A percentile compares a stretch with the other conserved stretches of the same genome.
These are phyloP conservation scores for Chytriomyces confervae DNA, from an alignment of 192 early-diverging fungal species.

Conservation along the genomic window DNA sequence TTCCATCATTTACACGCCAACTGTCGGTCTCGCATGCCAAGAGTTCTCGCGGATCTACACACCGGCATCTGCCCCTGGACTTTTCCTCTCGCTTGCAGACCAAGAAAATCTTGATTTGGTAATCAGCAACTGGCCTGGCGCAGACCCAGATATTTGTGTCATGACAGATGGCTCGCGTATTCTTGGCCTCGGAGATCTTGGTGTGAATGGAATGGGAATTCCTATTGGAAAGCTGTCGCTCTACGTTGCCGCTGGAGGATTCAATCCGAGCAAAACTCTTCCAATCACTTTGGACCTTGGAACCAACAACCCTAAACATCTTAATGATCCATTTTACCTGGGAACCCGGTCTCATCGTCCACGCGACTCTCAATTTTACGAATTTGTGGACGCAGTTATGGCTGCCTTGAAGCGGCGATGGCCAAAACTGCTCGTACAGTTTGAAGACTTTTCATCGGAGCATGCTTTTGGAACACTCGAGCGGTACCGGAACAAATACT, in stretches of 20 bases:
- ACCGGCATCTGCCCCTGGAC: conserved; percentile 69
- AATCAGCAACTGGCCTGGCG: conserved; percentile 76
- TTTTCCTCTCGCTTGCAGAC: conserved; percentile 83
- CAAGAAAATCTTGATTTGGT: conserved; percentile 75
- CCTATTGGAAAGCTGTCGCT: conserved; percentile 94
- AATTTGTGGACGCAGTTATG: conserved; percentile 79
- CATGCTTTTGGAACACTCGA: conserved; percentile 87
- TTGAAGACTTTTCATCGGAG: conserved; percentile 94
- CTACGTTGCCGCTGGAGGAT: conserved; percentile 70
- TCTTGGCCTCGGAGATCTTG: conserved; percentile 91
- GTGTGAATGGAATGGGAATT: conserved; percentile 95
- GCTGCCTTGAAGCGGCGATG: conserved; percentile 66
- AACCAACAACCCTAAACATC: conserved; percentile 81
- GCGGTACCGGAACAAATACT: conserved; percentile 71
- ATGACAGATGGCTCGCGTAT: conserved; percentile 95
- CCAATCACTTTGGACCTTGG: conserved; percentile 94
- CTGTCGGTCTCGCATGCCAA: conserved; percentile 70
- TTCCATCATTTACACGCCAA: conserved; percentile 50
- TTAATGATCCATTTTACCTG: conserved; percentile 89
- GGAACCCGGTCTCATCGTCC: conserved; percentile 72
- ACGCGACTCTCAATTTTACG: conserved; percentile 74
- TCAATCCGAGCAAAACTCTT: conserved; percentile 84
- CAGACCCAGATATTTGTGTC: conserved; percentile 75
- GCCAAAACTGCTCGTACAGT: conserved; percentile 84
- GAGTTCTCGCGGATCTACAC: conserved; percentile 90